These are phyloP conservation scores for Cynara cardunculus DNA, from an alignment of 129 eudicot genomes.

Conservation along the genomic window DNA sequence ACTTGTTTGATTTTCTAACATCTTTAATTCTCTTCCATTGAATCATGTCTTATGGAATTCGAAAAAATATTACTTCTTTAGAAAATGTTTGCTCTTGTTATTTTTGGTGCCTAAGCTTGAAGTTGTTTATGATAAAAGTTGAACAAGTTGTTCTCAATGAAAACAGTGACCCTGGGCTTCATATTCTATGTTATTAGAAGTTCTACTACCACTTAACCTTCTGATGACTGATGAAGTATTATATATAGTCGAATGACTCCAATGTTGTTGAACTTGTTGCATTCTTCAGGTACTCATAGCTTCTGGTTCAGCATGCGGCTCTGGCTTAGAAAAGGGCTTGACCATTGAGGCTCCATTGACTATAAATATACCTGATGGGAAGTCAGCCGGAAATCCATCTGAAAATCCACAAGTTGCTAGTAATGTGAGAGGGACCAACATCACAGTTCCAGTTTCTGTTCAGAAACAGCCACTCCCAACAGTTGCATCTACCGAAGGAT, in stretches of 20 bases:
- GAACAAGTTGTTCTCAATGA: background rate
- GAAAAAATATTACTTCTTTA: background rate
- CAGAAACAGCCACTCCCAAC: conserved; percentile 47
- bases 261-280: conserved; percentile 2
- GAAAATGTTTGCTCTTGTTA: background rate
- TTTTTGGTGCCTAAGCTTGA: background rate
- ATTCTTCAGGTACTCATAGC: conserved; percentile 68
- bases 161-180: background rate
- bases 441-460: conserved; percentile 67
- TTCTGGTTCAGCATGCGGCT: conserved; percentile 48
- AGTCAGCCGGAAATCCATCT: conserved; percentile 35
- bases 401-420: conserved; percentile 38
- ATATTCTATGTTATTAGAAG: background rate
- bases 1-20: background rate
- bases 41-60: background rate
- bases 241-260: background rate
- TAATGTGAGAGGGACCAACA: conserved; percentile 54
- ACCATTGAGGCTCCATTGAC: conserved; percentile 86
- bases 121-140: background rate
- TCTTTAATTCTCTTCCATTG: background rate
- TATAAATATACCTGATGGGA: conserved; percentile 63
- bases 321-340: conserved; percentile 50
- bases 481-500: conserved; percentile 43
- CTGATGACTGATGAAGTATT: background rate
- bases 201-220: background rate